phyloP scores from a whole-genome alignment of 805 yeast species.

The Metschnikowia borealis region DNA sequence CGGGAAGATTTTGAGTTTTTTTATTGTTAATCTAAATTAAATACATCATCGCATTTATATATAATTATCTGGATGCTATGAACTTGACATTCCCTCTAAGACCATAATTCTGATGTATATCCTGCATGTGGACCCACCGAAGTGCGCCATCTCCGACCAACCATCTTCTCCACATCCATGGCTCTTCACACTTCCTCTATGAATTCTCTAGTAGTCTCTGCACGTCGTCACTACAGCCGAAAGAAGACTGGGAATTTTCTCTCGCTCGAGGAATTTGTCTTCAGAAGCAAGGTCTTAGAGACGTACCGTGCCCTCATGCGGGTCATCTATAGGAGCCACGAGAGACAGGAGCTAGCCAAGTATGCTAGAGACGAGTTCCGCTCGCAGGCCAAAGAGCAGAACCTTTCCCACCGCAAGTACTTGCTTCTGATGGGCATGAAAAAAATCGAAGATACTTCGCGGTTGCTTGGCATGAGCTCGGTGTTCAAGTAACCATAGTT shows the following conservation, averaged over 20 bases:
- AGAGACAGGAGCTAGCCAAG: slow-evolving; percentile 29
- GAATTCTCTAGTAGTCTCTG: neutral
- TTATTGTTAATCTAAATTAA: too few relatives aligned
- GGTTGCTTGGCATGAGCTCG: slow-evolving; percentile 19
- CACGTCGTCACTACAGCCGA: neutral
- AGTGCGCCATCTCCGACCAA: neutral
- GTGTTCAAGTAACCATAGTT: neutral
- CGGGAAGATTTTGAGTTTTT: too few relatives aligned
- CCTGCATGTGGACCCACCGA: neutral
- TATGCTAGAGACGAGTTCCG: slow-evolving; percentile 35
- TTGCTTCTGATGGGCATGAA: slow-evolving; percentile 33
- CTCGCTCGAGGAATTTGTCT: slow-evolving; percentile 38
- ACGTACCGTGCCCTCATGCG: slow-evolving; percentile 34
- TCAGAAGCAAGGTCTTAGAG: slow-evolving; percentile 31
- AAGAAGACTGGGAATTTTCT: slow-evolving; percentile 9
- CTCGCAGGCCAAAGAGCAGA: slow-evolving; percentile 23
- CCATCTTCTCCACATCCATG: neutral
- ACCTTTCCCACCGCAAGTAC: slow-evolving; percentile 35
- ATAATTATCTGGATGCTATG: too few relatives aligned
- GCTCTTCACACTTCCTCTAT: neutral
- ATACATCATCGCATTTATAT: too few relatives aligned
- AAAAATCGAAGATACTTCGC: slow-evolving; percentile 23
- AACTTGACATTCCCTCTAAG: too few relatives aligned
- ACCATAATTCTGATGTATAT: too few relatives aligned
- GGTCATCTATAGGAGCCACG: slow-evolving; percentile 34